Conservation (phyloP, 306 rosid species). For the Canavalia gladiata region DNA sequence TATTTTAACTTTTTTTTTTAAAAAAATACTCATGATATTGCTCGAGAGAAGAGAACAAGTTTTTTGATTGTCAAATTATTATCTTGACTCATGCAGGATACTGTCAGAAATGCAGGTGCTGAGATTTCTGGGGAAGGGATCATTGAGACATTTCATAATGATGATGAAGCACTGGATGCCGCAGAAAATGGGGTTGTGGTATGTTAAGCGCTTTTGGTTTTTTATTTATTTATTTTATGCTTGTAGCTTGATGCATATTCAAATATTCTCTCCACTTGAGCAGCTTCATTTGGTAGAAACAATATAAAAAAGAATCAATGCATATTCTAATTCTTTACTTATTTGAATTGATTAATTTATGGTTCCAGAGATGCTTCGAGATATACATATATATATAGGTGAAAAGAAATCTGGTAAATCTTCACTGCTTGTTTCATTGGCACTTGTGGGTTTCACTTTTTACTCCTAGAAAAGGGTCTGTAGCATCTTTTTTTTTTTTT, state of each 20-base stretch:
- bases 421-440: conserved; percentile 19
- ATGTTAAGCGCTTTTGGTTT: conserved; percentile 30
- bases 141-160: conserved; percentile 76
- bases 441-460: not conserved
- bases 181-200: conserved; percentile 72
- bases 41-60: not conserved
- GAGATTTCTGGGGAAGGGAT: conserved; percentile 73
- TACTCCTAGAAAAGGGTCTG: not conserved
- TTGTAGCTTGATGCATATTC: not conserved
- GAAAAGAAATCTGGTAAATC: not conserved
- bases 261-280: not conserved
- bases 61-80: not conserved
- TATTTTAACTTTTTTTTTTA: not conserved
- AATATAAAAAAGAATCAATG: not conserved
- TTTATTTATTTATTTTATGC: not conserved
- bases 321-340: conserved; percentile 7
- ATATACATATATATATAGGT: not conserved
- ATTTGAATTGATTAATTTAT: conserved; percentile 26
- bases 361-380: conserved; percentile 30
- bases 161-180: conserved; percentile 82
- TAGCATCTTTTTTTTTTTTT: no score
- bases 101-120: conserved; percentile 63
- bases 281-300: conserved; percentile 22
- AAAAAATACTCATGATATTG: not conserved
- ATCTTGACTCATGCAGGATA: conserved; percentile 63